A percentile compares a stretch with the other conserved stretches of the same genome.
Evolutionary conservation across 2,329 filamentous ascomycete genomes (phyloP).

Genomic region (Epichloe amarillans): DNA sequence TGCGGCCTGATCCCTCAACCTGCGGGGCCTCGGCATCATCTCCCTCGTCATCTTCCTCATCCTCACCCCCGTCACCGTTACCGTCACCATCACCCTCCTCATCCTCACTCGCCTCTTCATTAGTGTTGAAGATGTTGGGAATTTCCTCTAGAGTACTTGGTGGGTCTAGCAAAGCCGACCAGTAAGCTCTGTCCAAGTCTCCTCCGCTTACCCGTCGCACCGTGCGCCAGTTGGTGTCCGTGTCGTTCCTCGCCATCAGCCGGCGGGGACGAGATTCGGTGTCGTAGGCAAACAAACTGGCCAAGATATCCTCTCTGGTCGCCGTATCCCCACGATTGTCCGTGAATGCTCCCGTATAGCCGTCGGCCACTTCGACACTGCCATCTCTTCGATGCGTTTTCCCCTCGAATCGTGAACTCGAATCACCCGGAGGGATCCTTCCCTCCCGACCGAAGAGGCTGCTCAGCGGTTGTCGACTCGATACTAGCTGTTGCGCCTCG

Average conservation of each 20-base stretch:
- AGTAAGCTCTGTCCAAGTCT: constrained; percentile 26
- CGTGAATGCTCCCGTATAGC: constrained; percentile 41
- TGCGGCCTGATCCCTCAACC: constrained; percentile 6
- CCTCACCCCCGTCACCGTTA: constrained; percentile 9
- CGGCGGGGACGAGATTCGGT: constrained; percentile 16
- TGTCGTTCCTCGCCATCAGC: constrained; percentile 17
- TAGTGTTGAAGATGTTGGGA: constrained; percentile 24
- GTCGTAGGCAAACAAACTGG: constrained; percentile 33
- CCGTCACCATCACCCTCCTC: constrained; percentile 14
- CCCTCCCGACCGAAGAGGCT: constrained; percentile 62
- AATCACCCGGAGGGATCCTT: constrained; percentile 49
- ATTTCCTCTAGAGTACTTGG: constrained; percentile 31
- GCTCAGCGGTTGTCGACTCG: constrained; percentile 63
- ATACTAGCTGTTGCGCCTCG: constrained; percentile 63
- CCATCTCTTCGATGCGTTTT: constrained; percentile 52
- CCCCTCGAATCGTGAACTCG: constrained; percentile 40
- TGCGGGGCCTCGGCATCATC: constrained; percentile 11
- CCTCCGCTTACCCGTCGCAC: constrained; percentile 17
- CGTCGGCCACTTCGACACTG: constrained; percentile 49
- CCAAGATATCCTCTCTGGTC: constrained; percentile 47
- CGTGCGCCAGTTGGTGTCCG: constrained; percentile 23
- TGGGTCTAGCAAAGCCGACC: constrained; percentile 31
- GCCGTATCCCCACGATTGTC: constrained; percentile 47
- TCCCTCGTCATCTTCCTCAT: constrained; percentile 12
- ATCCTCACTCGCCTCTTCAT: constrained; percentile 14